Evolutionary conservation across 768 basidiomycete genomes (phyloP).

Genomic region (Gymnopilus junonius): DNA sequence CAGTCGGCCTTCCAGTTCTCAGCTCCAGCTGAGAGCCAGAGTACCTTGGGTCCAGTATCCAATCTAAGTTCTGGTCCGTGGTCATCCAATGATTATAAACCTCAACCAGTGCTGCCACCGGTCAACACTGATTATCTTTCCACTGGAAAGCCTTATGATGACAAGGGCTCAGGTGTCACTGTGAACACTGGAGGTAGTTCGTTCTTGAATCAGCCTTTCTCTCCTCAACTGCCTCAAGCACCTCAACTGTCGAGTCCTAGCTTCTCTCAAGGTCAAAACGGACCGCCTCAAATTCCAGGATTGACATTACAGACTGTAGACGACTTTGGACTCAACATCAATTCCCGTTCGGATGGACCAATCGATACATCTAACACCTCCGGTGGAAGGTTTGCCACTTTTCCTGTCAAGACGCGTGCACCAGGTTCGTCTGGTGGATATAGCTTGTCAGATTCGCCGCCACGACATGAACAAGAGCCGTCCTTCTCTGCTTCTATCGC

Average conservation of each 20-base stretch:
- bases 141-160: neutral
- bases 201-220: neutral
- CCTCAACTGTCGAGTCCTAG: neutral
- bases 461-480: constrained; percentile 27
- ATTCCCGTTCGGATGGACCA: constrained; percentile 23
- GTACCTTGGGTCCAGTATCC: neutral
- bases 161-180: neutral
- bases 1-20: constrained; percentile 1
- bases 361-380: constrained; percentile 26
- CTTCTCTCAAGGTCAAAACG: neutral
- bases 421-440: constrained; percentile 27
- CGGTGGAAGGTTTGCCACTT: constrained; percentile 67
- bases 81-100: constrained; percentile 16
- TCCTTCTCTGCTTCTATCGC: constrained; percentile 43
- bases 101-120: constrained; percentile 21
- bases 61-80: neutral
- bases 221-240: neutral
- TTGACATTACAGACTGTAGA: constrained; percentile 34
- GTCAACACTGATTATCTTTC: constrained; percentile 7
- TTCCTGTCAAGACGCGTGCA: constrained; percentile 53
- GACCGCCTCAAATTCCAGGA: neutral
- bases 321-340: constrained; percentile 46
- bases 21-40: constrained; percentile 6
- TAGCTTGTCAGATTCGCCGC: constrained; percentile 35
- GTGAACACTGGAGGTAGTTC: constrained; percentile 1